Conservation (phyloP, 495 filamentous ascomycete genomes). For the Penicillium pancosmium region DNA sequence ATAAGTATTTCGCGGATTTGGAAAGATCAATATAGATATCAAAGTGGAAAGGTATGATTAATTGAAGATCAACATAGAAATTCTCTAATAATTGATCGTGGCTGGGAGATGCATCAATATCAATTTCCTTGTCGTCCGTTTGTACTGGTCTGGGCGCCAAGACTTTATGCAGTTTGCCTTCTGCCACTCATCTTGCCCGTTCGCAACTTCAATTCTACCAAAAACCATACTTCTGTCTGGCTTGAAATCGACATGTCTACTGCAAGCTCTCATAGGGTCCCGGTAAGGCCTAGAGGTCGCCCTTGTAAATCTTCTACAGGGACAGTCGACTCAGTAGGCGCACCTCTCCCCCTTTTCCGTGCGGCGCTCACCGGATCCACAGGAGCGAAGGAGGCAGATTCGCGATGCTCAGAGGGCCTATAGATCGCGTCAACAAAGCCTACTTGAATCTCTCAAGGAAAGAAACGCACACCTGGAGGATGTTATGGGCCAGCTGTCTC, state of each 20-base stretch:
- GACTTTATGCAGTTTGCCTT: not conserved
- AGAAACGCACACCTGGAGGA: slow-evolving; percentile 22
- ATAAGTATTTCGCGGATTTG: too few species aligned
- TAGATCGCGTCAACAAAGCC: slow-evolving; percentile 25
- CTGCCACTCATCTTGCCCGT: not conserved
- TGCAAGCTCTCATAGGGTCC: not conserved
- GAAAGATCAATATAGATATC: too few species aligned
- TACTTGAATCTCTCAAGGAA: slow-evolving; percentile 18
- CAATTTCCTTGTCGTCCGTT: not conserved
- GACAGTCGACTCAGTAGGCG: not conserved
- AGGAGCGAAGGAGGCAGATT: slow-evolving; percentile 21
- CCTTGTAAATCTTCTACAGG: not conserved
- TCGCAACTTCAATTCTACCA: not conserved
- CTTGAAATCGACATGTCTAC: not conserved
- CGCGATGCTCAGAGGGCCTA: slow-evolving; percentile 27
- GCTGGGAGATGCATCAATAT: too few species aligned
- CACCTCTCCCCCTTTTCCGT: not conserved
- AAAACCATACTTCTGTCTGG: not conserved
- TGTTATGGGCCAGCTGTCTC: slow-evolving; percentile 15
- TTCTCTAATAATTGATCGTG: too few species aligned
- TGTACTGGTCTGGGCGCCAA: not conserved
- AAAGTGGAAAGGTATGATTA: too few species aligned
- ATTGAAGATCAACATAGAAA: too few species aligned
- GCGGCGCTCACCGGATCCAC: not conserved
- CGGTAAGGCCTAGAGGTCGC: not conserved